Percentiles rank a stretch among this genome's conserved stretches.
These are phyloP conservation scores for Oryza meyeriana DNA, from an alignment of 176 grass and related monocot genomes.

Conservation along the genomic window DNA sequence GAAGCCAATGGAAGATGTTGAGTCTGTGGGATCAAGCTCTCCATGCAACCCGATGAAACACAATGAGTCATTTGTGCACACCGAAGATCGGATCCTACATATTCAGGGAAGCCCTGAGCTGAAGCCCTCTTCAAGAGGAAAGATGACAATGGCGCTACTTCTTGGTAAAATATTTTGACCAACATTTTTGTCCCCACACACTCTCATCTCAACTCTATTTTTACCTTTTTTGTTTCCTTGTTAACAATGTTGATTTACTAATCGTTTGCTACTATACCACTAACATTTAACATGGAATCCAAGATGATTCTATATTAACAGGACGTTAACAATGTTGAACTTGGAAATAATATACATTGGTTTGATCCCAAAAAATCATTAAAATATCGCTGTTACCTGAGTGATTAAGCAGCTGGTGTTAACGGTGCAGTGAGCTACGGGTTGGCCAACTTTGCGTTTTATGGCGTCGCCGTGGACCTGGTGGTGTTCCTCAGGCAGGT, in stretches of 20 bases:
- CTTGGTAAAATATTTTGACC: conserved; percentile 37
- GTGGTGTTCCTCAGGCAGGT: conserved; percentile 49
- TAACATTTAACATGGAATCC: no score
- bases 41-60: background rate
- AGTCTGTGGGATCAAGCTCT: background rate
- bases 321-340: no score
- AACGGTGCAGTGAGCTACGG: conserved; percentile 45
- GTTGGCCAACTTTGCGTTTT: conserved; percentile 49
- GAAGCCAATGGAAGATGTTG: background rate
- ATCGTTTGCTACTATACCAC: no score
- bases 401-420: no score
- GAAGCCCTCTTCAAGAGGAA: conserved; percentile 41
- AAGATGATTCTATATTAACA: no score
- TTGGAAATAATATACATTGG: no score
- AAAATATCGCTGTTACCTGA: background rate
- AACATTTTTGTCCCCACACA: background rate
- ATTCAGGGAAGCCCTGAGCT: conserved; percentile 28
- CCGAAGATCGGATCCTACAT: conserved; percentile 40
- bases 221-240: no score
- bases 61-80: background rate
- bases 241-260: no score
- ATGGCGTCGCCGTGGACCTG: conserved; percentile 47
- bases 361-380: background rate
- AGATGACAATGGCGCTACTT: conserved; percentile 36
- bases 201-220: background rate